Evolutionary conservation across 2,329 filamentous ascomycete species (phyloP).

Genomic region (Colletotrichum sp.): DNA sequence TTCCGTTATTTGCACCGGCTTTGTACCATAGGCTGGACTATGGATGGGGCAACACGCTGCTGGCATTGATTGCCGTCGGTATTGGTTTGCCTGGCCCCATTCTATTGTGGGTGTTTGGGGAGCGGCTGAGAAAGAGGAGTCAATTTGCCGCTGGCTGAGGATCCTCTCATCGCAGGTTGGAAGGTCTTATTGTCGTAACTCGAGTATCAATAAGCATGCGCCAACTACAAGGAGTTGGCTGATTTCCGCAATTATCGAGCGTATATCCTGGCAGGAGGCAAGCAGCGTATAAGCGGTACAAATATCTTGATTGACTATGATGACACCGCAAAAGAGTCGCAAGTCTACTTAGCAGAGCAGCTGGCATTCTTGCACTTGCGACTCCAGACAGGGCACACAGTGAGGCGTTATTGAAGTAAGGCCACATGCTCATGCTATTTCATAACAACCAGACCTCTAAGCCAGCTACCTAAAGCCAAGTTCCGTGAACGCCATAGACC

Average conservation of each 20-base stretch:
- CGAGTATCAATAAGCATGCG: background rate
- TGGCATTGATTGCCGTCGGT: slow-evolving; percentile 47
- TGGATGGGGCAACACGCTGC: slow-evolving; percentile 45
- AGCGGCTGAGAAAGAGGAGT: slow-evolving; percentile 33
- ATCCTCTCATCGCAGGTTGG: background rate
- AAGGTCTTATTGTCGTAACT: background rate
- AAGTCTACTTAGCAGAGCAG: background rate
- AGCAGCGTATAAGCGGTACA: background rate
- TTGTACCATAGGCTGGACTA: slow-evolving; percentile 50
- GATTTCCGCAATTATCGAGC: background rate
- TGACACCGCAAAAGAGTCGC: background rate
- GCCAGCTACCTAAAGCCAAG: slow-evolving; percentile 17
- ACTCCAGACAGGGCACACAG: background rate
- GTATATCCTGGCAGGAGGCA: background rate
- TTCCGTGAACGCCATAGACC: slow-evolving; percentile 21
- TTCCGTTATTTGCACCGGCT: slow-evolving; percentile 54
- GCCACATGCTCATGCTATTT: slow-evolving; percentile 19
- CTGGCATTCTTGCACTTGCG: background rate
- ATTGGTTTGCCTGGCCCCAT: slow-evolving; percentile 46
- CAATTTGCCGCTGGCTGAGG: slow-evolving; percentile 14
- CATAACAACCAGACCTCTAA: slow-evolving; percentile 22
- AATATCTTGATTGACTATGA: slow-evolving; percentile 15
- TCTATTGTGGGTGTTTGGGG: slow-evolving; percentile 50
- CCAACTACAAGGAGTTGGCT: background rate
- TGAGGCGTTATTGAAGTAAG: background rate